Base-by-base conservation (phyloP, 192 early-diverging fungal species). In the Coemansia sp. region DNA sequence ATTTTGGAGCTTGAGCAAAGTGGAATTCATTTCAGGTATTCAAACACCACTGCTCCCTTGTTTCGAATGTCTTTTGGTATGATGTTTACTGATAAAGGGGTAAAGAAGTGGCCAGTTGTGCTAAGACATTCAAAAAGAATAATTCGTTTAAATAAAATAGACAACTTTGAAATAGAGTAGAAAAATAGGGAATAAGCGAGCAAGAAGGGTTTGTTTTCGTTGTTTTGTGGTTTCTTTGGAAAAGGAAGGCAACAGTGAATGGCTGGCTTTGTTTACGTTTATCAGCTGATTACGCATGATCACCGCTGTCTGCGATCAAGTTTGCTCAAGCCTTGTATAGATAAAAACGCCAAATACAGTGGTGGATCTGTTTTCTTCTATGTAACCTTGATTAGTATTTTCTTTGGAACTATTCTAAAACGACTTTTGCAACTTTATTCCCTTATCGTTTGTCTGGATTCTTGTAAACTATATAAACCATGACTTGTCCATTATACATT, bases 1-100 rank as follows among this genome's bases (percentile, higher is more conserved):
- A 60, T 81, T 81, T 62, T 81, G 78, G 26, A 81, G 70, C 34
- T 69, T 71, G n/a, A 81, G 28, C 34, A 51, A 49, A 2, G 70
- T 62, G 21, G 63, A 55, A 29, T 64, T 59, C 70, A 71, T 72
- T 57, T 51, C 25, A 7, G 25, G 46, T 49, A 21, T 7, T 49
- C 23, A 26, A 25, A 49, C 7, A n/a, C 16, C 20, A 49, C 21
- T 9, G 46, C 23, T 40, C 39, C 39, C 37, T 15, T 4, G 9
- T 40, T 40, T 40, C 39, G 16, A 40, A n/a, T n/a, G n/a, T n/a
- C n/a, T n/a, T n/a, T n/a, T n/a, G n/a, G n/a, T n/a, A n/a, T n/a
- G n/a, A n/a, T n/a, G n/a, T n/a, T n/a, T 46, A 18, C n/a, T 46
- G n/a, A 46, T 20, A 20, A 46, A n/a, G 43, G 43, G 10, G 34